Conservation (phyloP, 495 filamentous ascomycete species). For the Penicillium psychrofluorescens region DNA sequence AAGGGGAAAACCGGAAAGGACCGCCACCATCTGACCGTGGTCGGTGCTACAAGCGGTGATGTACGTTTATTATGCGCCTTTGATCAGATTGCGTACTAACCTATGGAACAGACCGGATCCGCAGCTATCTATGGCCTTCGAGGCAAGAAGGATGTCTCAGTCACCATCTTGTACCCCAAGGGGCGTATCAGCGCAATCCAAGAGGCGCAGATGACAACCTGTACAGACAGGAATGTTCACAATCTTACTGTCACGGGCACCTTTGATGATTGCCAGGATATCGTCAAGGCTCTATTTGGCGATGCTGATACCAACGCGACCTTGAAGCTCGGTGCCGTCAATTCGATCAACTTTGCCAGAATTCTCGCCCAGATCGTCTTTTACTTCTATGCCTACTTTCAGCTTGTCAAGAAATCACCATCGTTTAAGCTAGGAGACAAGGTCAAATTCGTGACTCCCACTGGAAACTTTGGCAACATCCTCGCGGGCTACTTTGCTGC, state of each 20-base stretch:
- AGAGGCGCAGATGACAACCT: constrained; percentile 92
- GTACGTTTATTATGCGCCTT: background rate
- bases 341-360: constrained; percentile 71
- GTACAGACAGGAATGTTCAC: constrained; percentile 78
- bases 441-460: constrained; percentile 76
- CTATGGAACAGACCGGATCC: constrained; percentile 56
- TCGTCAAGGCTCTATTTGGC: constrained; percentile 86
- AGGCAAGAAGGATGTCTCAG: constrained; percentile 92
- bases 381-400: constrained; percentile 82
- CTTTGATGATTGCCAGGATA: constrained; percentile 96
- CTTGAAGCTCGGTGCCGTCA: constrained; percentile 53
- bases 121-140: constrained; percentile 95
- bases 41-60: constrained; percentile 90
- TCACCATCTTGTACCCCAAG: constrained; percentile 84
- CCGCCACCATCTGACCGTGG: constrained; percentile 79
- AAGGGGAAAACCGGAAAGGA: constrained; percentile 60
- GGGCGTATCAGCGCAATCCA: constrained; percentile 80
- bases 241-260: constrained; percentile 78
- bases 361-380: constrained; percentile 93
- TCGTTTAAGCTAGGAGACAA: constrained; percentile 44
- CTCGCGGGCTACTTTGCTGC: constrained; percentile 88
- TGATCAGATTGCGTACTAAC: background rate
- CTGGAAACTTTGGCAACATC: constrained; percentile 96
- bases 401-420: constrained; percentile 46
- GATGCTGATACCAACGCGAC: constrained; percentile 75